These are phyloP conservation scores for Streptanthus diversifolius DNA, from an alignment of 345 rosid genomes.

Conservation along the genomic window DNA sequence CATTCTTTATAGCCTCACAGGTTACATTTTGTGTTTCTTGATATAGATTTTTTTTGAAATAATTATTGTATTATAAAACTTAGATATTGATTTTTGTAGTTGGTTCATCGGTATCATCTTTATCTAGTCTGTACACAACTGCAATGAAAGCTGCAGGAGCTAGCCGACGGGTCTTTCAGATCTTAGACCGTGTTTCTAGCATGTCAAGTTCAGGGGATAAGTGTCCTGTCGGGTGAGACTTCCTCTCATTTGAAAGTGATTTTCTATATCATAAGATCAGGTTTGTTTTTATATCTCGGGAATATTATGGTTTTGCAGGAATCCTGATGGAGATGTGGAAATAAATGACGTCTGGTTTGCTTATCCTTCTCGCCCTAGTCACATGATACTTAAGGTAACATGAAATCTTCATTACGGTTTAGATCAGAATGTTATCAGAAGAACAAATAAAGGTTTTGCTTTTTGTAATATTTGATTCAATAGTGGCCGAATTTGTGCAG, in stretches of 20 bases:
- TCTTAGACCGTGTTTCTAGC: conserved; percentile 77
- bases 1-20: conserved; percentile 95
- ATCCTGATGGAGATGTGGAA: conserved; percentile 87
- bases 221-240: conserved; percentile 68
- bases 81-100: conserved; percentile 44
- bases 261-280: neutral
- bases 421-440: neutral
- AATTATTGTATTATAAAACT: neutral
- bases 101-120: conserved; percentile 81
- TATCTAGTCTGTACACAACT: conserved; percentile 75
- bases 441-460: neutral
- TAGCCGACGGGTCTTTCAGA: conserved; percentile 89
- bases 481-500: conserved; percentile 35
- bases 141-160: conserved; percentile 99
- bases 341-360: conserved; percentile 92
- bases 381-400: conserved; percentile 83
- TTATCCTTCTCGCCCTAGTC: conserved; percentile 93
- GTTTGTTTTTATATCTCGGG: neutral
- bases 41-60: neutral
- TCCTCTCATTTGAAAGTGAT: neutral
- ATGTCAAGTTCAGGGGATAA: conserved; percentile 75
- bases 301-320: conserved; percentile 39
- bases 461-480: neutral
- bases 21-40: conserved; percentile 32
- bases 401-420: neutral